These are phyloP conservation scores for Suhomyces canberraensis DNA, from an alignment of 805 yeast species.

Conservation along the genomic window DNA sequence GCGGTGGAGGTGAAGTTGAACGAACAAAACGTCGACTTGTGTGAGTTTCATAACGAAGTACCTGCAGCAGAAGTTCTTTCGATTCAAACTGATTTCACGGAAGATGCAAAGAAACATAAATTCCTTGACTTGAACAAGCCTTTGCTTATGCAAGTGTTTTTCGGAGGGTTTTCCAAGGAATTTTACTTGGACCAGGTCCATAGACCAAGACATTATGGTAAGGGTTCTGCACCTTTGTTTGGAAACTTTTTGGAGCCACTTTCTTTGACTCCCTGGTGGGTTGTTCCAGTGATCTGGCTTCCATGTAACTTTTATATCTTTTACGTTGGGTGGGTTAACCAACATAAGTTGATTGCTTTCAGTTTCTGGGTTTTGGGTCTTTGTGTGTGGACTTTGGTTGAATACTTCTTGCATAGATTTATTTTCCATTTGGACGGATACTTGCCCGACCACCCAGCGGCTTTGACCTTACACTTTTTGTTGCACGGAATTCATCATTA, in stretches of 20 bases:
- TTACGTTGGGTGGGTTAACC: constrained; percentile 52
- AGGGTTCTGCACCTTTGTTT: constrained; percentile 93
- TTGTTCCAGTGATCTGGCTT: constrained; percentile 83
- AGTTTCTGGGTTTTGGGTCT: constrained; percentile 75
- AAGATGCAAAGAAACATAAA: constrained; percentile 72
- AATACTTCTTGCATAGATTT: constrained; percentile 84
- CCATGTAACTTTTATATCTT: constrained; percentile 71
- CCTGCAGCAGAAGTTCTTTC: constrained; percentile 73
- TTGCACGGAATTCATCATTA: constrained; percentile 97
- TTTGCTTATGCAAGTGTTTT: constrained; percentile 72
- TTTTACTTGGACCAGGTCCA: constrained; percentile 95
- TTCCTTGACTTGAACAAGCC: constrained; percentile 86
- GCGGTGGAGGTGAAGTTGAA: constrained; percentile 53
- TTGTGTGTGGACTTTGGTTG: constrained; percentile 89
- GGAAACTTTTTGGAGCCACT: constrained; percentile 94
- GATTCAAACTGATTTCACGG: constrained; percentile 72
- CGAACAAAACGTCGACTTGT: constrained; percentile 26
- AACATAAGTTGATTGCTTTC: constrained; percentile 45
- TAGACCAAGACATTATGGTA: constrained; percentile 96
- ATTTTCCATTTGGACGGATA: constrained; percentile 87
- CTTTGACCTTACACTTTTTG: constrained; percentile 80
- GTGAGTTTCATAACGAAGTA: constrained; percentile 53
- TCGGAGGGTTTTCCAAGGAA: constrained; percentile 74
- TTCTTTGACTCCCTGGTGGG: constrained; percentile 91
- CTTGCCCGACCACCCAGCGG: constrained; percentile 75